Evolutionary conservation across 1,284 basidiomycete genomes (phyloP).

Genomic region (Leucoagaricus sp.): DNA sequence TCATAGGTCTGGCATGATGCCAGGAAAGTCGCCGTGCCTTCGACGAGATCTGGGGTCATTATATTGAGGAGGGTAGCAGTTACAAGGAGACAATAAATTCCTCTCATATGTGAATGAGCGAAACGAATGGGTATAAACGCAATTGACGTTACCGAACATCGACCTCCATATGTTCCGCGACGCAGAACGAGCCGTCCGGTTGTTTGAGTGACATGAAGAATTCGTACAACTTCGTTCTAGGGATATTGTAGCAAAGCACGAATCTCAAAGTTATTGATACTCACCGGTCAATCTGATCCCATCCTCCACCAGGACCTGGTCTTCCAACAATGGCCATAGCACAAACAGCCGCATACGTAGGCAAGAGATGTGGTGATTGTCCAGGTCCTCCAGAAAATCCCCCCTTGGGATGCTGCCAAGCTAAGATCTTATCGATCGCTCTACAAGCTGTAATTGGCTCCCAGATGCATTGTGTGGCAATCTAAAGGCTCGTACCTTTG

Average conservation of each 20-base stretch:
- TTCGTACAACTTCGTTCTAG: slow-evolving; percentile 72
- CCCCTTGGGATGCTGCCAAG: slow-evolving; percentile 79
- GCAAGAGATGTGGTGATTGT: slow-evolving; percentile 86
- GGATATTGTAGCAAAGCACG: background rate
- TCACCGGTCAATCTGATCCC: slow-evolving; percentile 81
- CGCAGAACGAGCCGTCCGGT: slow-evolving; percentile 92
- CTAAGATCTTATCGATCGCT: slow-evolving; percentile 75
- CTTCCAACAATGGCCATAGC: slow-evolving; percentile 83
- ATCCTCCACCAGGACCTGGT: slow-evolving; percentile 74
- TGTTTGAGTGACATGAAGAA: slow-evolving; percentile 96
- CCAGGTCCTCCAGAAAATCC: slow-evolving; percentile 93
- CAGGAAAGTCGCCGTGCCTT: slow-evolving; percentile 63
- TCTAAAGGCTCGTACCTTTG: slow-evolving; percentile 54
- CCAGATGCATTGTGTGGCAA: background rate
- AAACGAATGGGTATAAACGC: slow-evolving; percentile 9
- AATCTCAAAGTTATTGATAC: slow-evolving; percentile 20
- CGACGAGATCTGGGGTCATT: slow-evolving; percentile 85
- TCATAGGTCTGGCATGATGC: slow-evolving; percentile 96
- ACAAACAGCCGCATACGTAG: slow-evolving; percentile 90
- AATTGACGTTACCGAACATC: slow-evolving; percentile 75
- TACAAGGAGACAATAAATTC: slow-evolving; percentile 50
- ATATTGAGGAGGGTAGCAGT: slow-evolving; percentile 57
- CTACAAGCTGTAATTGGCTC: slow-evolving; percentile 35
- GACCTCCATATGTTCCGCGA: slow-evolving; percentile 87
- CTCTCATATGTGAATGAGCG: slow-evolving; percentile 28